Base-by-base conservation (phyloP, 108 stramenopile genomes). In the Licmophora abbreviata region DNA sequence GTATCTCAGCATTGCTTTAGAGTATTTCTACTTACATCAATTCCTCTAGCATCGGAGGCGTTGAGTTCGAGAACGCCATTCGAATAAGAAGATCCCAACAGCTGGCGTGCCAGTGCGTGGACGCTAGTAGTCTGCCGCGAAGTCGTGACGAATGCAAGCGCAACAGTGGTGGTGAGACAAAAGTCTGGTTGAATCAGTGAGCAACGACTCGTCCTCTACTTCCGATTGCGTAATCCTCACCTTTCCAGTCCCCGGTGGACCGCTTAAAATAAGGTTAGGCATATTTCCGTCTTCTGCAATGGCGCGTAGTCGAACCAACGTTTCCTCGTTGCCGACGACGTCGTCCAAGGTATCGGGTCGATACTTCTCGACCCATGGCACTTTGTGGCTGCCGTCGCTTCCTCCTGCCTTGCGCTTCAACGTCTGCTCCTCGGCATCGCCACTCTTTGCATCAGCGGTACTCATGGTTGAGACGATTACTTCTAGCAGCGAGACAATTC, bases 321-420 rank as follows among this genome's bases (percentile, higher is more conserved):
- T 96, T 43, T 97, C 95, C 66, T 89, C 91, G 71, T 99, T 99
- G 10, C 99, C 99, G 8, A 97, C 96, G 18, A 99, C 90, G 53
- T 97, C 90, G 18, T 85, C 66, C 38, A 92, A 64, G 15, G 15
- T 62, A 45, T 66, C 64, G 0, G 92, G 92, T 17, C 98, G 83
- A 62, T 97, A 99, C 58, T 94, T 94, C 60, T 99, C 98, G 12
- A 99, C 95, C 96, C 95, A 99, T 11, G 98, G 98, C 9, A 80
- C 43, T 43, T 92, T 88, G 45, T 88, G 87, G 9, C 56, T 58
- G 3, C 35, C 51, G 11, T 24, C 51, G n/a, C 22, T 38, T 34
- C 30, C 57, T 30, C 38, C 44, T 40, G 15, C 20, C 5, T 40
- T 40, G 5, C 38, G 38, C 20, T 40, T 40, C 5, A 40, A 40